Base-by-base conservation (phyloP, 2,329 filamentous ascomycete species). In the Coniella lustricola region DNA sequence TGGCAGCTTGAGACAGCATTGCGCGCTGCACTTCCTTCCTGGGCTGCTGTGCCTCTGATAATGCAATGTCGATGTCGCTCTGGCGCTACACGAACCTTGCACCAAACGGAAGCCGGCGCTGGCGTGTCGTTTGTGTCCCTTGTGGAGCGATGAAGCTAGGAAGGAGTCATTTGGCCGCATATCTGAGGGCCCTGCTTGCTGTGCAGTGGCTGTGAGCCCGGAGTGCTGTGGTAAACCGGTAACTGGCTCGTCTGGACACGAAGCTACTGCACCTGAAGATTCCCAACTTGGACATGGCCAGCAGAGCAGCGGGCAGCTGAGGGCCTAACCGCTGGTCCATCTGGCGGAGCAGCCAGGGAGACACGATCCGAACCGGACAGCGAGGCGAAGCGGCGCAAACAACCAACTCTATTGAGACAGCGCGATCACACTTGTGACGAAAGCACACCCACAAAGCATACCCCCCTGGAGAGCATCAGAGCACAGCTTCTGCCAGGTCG, bases 371-470 rank as follows among this genome's bases (percentile, higher is more conserved):
- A 29, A 40, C 45, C 31, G 36, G 12, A 37, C 16, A 12, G 25
- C n/a, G 39, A 44, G 22, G 35, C 44, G 44, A 44, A 40, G n/a
- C n/a, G n/a, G n/a, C 37, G 33, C 32, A 14, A 46, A 39, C 21
- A 41, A 33, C 31, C 16, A 40, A 16, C 2, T 32, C 42, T 48
- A 22, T 34, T 43, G 31, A 46, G 41, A 48, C 36, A 29, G 25
- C 25, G 5, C 25, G 25, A 29, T 29, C 25, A 29, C 10, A 51
- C 22, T 14, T 32, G 37, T 48, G 49, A 48, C 49, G 51, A 48
- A 31, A 46, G 39, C 38, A 41, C 38, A 21, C 38, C 8, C 29
- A n/a, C 12, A 16, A 3, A 22, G 21, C n/a, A 16, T 22, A 31
- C 34, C 43, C 31, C 31, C 32, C 16, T 37, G 9, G 35, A 32